phyloP scores from a whole-genome alignment of 2,329 filamentous ascomycete species.

The Colletotrichum shisoi region DNA sequence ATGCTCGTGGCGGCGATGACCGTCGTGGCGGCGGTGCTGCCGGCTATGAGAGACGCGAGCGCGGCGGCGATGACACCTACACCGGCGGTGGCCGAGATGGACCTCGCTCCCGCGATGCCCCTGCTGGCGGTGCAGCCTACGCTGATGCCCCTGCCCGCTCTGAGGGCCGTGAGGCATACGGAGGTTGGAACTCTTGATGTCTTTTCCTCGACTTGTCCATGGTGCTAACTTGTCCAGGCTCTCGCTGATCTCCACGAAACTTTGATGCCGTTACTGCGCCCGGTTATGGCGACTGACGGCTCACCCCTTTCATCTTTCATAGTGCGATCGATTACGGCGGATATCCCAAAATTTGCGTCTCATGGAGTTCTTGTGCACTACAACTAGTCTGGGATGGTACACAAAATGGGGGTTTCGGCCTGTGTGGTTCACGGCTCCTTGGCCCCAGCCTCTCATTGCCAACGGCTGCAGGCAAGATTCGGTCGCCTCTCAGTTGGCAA shows the following conservation, averaged over 20 bases:
- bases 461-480: conserved; percentile 18
- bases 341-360: conserved; percentile 40
- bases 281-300: conserved; percentile 12
- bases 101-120: conserved; percentile 52
- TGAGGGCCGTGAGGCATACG: conserved; percentile 56
- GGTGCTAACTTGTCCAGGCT: conserved; percentile 37
- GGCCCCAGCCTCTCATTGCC: conserved; percentile 15
- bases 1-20: conserved; percentile 54
- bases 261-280: conserved; percentile 11
- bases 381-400: conserved; percentile 39
- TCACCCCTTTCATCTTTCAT: conserved; percentile 27
- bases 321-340: conserved; percentile 39
- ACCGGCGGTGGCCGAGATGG: conserved; percentile 51
- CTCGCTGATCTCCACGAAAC: conserved; percentile 43
- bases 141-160: conserved; percentile 54
- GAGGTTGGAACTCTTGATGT: conserved; percentile 49
- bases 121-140: conserved; percentile 51
- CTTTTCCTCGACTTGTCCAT: neutral
- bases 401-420: conserved; percentile 37
- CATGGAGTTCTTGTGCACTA: conserved; percentile 39
- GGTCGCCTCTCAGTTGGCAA: conserved; percentile 3
- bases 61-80: conserved; percentile 43
- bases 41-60: conserved; percentile 62
- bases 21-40: conserved; percentile 52
- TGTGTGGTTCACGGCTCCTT: conserved; percentile 25